These are phyloP conservation scores for Asterella californica DNA, from an alignment of 225 moss, liverwort and hornwort species.

Conservation along the genomic window DNA sequence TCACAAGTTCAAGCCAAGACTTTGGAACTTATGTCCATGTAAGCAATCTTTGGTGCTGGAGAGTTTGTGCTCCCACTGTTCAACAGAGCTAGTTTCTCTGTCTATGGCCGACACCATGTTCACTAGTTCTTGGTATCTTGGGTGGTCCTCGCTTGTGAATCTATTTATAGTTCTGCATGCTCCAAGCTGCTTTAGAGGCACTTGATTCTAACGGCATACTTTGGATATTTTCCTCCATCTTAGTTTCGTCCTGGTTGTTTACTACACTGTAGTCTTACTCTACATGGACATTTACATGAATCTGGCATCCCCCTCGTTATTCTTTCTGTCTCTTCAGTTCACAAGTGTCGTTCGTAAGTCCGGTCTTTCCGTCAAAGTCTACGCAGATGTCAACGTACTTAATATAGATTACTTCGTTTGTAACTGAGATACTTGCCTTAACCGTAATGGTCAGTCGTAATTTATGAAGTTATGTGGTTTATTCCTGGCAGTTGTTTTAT, in stretches of 20 bases:
- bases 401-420: too few relatives aligned
- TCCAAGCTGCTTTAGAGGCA: background rate
- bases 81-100: background rate
- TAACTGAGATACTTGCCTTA: too few relatives aligned
- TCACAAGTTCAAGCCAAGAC: conserved; percentile 51
- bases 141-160: background rate
- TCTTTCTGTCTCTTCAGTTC: background rate
- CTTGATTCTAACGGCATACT: background rate
- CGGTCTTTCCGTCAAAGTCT: too few relatives aligned
- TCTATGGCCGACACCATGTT: background rate
- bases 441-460: too few relatives aligned
- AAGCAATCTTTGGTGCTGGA: conserved; percentile 15
- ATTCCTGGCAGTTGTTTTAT: background rate
- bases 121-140: background rate
- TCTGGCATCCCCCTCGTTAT: background rate
- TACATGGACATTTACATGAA: background rate
- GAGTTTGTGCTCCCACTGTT: background rate
- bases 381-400: too few relatives aligned
- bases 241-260: background rate
- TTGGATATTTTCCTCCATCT: background rate
- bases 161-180: background rate
- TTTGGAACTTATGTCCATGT: conserved; percentile 62
- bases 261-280: background rate
- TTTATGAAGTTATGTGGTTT: too few relatives aligned
- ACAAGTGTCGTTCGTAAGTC: background rate